A percentile compares a stretch with the other conserved stretches of the same genome.
These are phyloP conservation scores for Boechera retrofracta DNA, from an alignment of 345 rosid genomes.

Conservation along the genomic window DNA sequence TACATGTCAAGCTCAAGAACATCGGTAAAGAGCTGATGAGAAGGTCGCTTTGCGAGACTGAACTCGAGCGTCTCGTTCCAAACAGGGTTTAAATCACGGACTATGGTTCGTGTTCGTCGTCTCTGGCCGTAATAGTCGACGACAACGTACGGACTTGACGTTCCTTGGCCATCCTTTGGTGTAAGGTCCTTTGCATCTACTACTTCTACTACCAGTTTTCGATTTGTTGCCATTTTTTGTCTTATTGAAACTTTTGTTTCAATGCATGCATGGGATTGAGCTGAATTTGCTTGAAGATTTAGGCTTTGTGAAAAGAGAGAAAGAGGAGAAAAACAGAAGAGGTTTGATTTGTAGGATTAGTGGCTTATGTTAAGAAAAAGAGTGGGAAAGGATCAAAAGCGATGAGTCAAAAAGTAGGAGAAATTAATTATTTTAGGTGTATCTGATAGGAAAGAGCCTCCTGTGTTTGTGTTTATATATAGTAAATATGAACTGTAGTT, in stretches of 20 bases:
- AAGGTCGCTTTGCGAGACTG: slow-evolving; percentile 55
- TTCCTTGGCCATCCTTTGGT: slow-evolving; percentile 87
- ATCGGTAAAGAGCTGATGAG: slow-evolving; percentile 62
- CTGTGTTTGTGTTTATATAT: background rate
- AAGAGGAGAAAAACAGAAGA: slow-evolving; percentile 16
- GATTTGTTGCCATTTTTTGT: slow-evolving; percentile 49
- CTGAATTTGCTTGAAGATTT: slow-evolving; percentile 5
- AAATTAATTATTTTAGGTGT: slow-evolving; percentile 24
- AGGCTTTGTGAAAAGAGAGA: slow-evolving; percentile 22
- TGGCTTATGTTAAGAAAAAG: slow-evolving; percentile 36
- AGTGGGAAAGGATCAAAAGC: slow-evolving; percentile 32
- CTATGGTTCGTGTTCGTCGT: slow-evolving; percentile 58
- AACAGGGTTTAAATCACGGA: slow-evolving; percentile 70
- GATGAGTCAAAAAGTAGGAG: slow-evolving; percentile 30
- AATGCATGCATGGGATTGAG: slow-evolving; percentile 24
- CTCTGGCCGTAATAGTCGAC: slow-evolving; percentile 83
- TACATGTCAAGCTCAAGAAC: slow-evolving; percentile 71
- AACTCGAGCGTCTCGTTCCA: slow-evolving; percentile 85
- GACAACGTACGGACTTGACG: slow-evolving; percentile 86
- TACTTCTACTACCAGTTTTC: slow-evolving; percentile 80
- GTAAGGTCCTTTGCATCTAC: slow-evolving; percentile 68
- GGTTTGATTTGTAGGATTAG: slow-evolving; percentile 29
- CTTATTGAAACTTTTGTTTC: slow-evolving; percentile 33
- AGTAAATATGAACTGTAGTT: background rate
- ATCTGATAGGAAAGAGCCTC: slow-evolving; percentile 36